phyloP scores from a whole-genome alignment of 2,329 filamentous ascomycete genomes.

The Paraphoma sp. region DNA sequence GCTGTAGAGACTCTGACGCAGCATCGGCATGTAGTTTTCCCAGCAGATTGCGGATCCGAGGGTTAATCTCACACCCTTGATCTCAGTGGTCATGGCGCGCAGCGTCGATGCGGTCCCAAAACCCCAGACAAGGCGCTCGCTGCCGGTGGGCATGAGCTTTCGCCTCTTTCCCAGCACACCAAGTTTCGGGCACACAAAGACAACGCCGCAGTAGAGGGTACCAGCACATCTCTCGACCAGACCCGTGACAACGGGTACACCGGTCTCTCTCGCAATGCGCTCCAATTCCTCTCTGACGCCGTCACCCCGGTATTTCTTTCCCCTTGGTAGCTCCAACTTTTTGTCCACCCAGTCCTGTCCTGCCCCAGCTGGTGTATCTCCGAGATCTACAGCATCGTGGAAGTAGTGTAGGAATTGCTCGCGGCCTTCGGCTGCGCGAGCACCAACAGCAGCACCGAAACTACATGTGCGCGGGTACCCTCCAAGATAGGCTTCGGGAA shows the following conservation, averaged over 20 bases:
- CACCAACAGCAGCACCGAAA: conserved; percentile 79
- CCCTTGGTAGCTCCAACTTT: conserved; percentile 60
- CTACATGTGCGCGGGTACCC: conserved; percentile 84
- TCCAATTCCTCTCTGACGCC: conserved; percentile 84
- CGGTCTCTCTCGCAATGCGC: conserved; percentile 74
- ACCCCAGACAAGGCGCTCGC: conserved; percentile 86
- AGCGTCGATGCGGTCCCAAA: conserved; percentile 82
- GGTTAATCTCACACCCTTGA: conserved; percentile 80
- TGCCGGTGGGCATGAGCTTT: conserved; percentile 91
- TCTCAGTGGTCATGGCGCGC: conserved; percentile 77
- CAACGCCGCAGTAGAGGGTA: conserved; percentile 80
- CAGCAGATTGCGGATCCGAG: conserved; percentile 91
- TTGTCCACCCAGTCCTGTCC: conserved; percentile 75
- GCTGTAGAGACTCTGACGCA: conserved; percentile 81
- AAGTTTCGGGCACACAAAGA: conserved; percentile 78
- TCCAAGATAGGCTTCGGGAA: conserved; percentile 91
- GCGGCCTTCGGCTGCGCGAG: conserved; percentile 70
- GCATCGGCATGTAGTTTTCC: conserved; percentile 95
- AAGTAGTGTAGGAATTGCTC: conserved; percentile 87
- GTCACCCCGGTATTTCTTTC: conserved; percentile 65
- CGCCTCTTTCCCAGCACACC: conserved; percentile 84
- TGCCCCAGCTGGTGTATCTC: conserved; percentile 75
- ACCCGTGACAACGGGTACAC: conserved; percentile 82
- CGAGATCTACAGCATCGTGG: conserved; percentile 78
- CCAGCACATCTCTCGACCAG: conserved; percentile 81